These are phyloP conservation scores for Arachnopeziza araneosa DNA, from an alignment of 2,329 filamentous ascomycete species.

Conservation along the genomic window DNA sequence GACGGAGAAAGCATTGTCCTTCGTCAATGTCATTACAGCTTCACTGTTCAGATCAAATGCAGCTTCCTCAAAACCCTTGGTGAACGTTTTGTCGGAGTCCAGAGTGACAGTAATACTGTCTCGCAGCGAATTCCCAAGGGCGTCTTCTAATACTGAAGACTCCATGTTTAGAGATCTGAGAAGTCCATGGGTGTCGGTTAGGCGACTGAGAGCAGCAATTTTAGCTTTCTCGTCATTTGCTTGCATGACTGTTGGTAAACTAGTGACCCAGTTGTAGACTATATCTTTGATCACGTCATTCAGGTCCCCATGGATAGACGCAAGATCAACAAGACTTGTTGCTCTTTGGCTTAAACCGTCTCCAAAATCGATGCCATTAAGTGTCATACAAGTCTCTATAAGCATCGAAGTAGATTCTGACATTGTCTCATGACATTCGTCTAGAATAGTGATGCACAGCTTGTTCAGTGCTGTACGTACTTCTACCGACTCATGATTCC, in stretches of 20 bases:
- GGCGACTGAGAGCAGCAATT: slow-evolving; percentile 63
- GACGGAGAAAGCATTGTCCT: slow-evolving; percentile 14
- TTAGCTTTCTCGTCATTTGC: slow-evolving; percentile 76
- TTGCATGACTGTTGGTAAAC: slow-evolving; percentile 78
- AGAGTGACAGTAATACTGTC: slow-evolving; percentile 57
- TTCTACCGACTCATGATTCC: slow-evolving; percentile 62
- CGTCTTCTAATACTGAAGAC: slow-evolving; percentile 61
- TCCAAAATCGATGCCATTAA: slow-evolving; percentile 50
- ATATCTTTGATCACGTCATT: slow-evolving; percentile 61
- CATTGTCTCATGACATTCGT: slow-evolving; percentile 72
- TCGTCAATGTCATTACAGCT: slow-evolving; percentile 24
- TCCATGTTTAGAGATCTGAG: slow-evolving; percentile 58
- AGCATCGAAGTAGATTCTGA: slow-evolving; percentile 63
- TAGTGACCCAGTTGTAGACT: slow-evolving; percentile 75
- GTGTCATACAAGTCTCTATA: slow-evolving; percentile 73
- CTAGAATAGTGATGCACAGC: slow-evolving; percentile 69
- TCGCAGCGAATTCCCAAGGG: slow-evolving; percentile 62
- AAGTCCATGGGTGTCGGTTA: slow-evolving; percentile 67
- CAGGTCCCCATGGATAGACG: slow-evolving; percentile 56
- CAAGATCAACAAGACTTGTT: slow-evolving; percentile 54
- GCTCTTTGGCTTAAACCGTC: slow-evolving; percentile 29
- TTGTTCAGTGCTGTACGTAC: slow-evolving; percentile 62
- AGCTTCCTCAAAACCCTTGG: slow-evolving; percentile 21
- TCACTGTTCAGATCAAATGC: slow-evolving; percentile 27
- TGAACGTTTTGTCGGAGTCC: slow-evolving; percentile 11